Base-by-base conservation (phyloP, 2,329 filamentous ascomycete genomes). In the Colletotrichum spaethianum region DNA sequence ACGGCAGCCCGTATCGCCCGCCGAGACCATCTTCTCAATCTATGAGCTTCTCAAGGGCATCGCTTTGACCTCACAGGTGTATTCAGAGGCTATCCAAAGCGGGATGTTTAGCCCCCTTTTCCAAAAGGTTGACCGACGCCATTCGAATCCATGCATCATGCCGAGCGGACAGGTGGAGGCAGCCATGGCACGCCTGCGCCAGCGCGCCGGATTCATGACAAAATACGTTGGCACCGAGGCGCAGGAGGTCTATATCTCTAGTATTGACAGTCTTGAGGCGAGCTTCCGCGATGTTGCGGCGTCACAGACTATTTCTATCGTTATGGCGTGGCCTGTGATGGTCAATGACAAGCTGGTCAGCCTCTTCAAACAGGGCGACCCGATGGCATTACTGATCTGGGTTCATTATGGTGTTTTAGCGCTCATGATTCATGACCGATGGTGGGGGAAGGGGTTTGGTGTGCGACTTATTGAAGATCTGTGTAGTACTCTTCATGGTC, bases 401-500 rank as follows among this genome's bases (percentile, higher is more conserved):
- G 28, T 31, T 56, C 52, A 56, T 26, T 56, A 56, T 56, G 31
- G 52, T 20, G 52, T 56, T 36, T 18, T 56, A 28, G 33, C 52
- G 31, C 52, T 56, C 31, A 20, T 3, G 4, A 18, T 56, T 20
- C 52, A 56, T 31, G 14, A 56, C 20, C 28, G 7, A 9, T 56
- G 52, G 52, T 56, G 52, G 52, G 52, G 52, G 6, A 56, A 36
- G 52, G 28, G 20, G 20, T 56, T 56, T 56, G 52, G 52, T 33
- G 14, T 56, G 16, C 28, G 52, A 7, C 26, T 56, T 5, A 56
- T 56, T 33, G 52, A 56, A 4, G 28, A 31, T 36, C 20, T 56
- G 52, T 56, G 14, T 18, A 8, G 6, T 9, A 56, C 52, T n/a
- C 28, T 56, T 12, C 52, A 56, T 18, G 9, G 28, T 31, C 52